Conservation (phyloP, 768 basidiomycete genomes). For the Pisolithus sp. region DNA sequence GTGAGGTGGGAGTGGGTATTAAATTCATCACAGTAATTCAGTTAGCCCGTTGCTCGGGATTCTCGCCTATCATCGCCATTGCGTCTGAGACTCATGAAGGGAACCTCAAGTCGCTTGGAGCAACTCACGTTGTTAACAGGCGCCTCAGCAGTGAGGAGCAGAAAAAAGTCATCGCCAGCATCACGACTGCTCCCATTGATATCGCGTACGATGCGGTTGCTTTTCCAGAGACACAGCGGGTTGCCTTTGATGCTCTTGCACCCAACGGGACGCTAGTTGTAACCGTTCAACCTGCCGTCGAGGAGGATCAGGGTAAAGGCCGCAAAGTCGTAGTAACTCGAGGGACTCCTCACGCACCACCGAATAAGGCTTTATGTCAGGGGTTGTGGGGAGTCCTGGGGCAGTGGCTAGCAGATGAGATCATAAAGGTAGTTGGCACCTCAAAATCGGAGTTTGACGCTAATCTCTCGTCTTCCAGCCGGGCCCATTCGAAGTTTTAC, state of each 20-base stretch:
- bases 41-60: constrained; percentile 34
- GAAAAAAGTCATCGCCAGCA: constrained; percentile 17
- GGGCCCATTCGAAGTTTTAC: constrained; percentile 33
- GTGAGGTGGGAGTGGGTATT: not conserved
- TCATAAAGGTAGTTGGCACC: constrained; percentile 16
- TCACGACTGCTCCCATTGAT: constrained; percentile 16
- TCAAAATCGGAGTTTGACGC: not conserved
- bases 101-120: constrained; percentile 32
- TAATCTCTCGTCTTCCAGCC: constrained; percentile 24
- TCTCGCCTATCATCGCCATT: constrained; percentile 38
- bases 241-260: constrained; percentile 28
- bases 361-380: constrained; percentile 14
- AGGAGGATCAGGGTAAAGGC: constrained; percentile 16
- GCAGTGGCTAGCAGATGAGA: constrained; percentile 21
- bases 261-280: constrained; percentile 27
- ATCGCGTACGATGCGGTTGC: constrained; percentile 29
- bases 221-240: constrained; percentile 28
- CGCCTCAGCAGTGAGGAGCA: constrained; percentile 10
- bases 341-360: constrained; percentile 17
- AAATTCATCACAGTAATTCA: constrained; percentile 28
- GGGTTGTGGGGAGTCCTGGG: constrained; percentile 14
- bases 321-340: constrained; percentile 18
- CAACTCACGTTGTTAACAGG: constrained; percentile 36
- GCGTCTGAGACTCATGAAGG: constrained; percentile 27
- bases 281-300: constrained; percentile 18